Base-by-base conservation (phyloP, 228 moss, liverwort and hornwort species). In the Sphagnum fallax region DNA sequence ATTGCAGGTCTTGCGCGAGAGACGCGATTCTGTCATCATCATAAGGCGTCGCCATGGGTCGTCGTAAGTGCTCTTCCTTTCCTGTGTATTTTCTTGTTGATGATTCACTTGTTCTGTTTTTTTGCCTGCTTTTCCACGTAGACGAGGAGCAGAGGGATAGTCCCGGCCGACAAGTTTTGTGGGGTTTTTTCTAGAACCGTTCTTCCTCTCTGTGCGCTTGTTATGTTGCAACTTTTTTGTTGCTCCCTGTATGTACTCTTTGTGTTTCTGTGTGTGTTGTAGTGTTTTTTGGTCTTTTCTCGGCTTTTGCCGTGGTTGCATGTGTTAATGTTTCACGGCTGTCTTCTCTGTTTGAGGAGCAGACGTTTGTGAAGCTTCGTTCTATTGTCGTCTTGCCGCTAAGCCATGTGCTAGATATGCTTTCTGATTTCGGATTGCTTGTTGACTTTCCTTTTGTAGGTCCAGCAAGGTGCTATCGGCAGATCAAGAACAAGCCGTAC, bases 401-500 rank as follows among this genome's bases (percentile, higher is more conserved):
- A 7, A 10, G 7, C 47, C 63, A 1, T 16, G 8, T 32, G 13
- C 11, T 8, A 50, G 8, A 47, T 50, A 52, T 53, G 4, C 9
- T 16, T 70, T 49, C 15, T 49, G 47, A 50, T 60, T 51, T 48
- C 16, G 10, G 60, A 59, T 0, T 15, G 6, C 48, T 58, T 7
- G 60, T 16, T 52, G 7, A 6, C 6, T 70, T 8, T 14, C 48
- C 48, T 16, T 13, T 60, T 48, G 48, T 87, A 91, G 91, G 92
- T 60, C 93, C 93, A 57, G 93, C 93, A 5, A 79, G 93, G 65
- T 93, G 93, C 70, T 93, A 93, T 68, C 84, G 93, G 63, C 93
- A 93, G 79, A 93, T 93, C 50, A 93, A 93, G 77, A 90, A 93
- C 80, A 93, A 93, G 71, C 93, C 90, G 0, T 92, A 92, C 61